A percentile compares a stretch with the other conserved stretches of the same genome.
Evolutionary conservation across 1,284 basidiomycete species (phyloP).

Genomic region (Wallemia mellicola): DNA sequence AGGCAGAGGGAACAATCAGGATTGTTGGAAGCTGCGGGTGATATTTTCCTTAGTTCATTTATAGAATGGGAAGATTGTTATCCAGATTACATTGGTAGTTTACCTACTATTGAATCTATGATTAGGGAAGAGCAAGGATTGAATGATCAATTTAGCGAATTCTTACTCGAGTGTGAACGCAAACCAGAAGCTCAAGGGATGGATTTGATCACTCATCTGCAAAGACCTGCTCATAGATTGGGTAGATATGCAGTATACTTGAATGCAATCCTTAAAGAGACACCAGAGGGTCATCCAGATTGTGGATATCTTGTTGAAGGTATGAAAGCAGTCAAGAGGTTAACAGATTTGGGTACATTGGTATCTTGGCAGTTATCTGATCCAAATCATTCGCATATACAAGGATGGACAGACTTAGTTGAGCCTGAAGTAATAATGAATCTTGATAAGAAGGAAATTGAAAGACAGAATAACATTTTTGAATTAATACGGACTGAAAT

Average conservation of each 20-base stretch:
- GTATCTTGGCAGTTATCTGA: not conserved
- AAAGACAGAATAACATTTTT: conserved; percentile 70
- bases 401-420: conserved; percentile 63
- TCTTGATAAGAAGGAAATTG: conserved; percentile 44
- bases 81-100: conserved; percentile 52
- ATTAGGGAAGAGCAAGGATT: conserved; percentile 54
- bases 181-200: conserved; percentile 42
- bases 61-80: conserved; percentile 66
- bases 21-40: conserved; percentile 57
- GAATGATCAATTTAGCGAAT: conserved; percentile 52
- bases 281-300: conserved; percentile 44
- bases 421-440: conserved; percentile 29
- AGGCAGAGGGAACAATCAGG: conserved; percentile 64
- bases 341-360: conserved; percentile 1
- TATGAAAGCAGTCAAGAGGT: conserved; percentile 37
- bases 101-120: conserved; percentile 55
- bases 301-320: conserved; percentile 44
- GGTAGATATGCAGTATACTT: conserved; percentile 68
- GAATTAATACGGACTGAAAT: conserved; percentile 90
- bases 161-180: conserved; percentile 44
- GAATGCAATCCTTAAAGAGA: conserved; percentile 56
- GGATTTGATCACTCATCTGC: conserved; percentile 61
- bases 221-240: conserved; percentile 56
- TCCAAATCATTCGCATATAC: not conserved
- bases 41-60: conserved; percentile 63